phyloP scores from a whole-genome alignment of 768 basidiomycete species.

The Rhodosporidiobolus sp. region DNA sequence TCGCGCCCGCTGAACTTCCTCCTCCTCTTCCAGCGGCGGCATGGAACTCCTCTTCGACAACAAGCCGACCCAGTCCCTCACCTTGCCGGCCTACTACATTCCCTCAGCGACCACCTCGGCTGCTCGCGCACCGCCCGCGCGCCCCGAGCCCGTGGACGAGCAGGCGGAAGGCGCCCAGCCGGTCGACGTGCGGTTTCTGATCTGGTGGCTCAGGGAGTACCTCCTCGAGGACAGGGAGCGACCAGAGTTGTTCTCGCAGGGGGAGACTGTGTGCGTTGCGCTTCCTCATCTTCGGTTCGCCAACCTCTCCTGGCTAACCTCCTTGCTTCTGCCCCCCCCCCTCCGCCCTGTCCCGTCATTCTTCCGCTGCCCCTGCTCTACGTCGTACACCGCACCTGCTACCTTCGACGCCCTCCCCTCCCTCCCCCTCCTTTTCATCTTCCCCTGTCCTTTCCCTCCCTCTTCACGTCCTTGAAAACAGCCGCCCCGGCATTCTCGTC shows the following conservation, averaged over 20 bases:
- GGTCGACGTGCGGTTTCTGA: conserved; percentile 69
- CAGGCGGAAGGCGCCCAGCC: conserved; percentile 49
- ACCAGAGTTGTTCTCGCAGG: conserved; percentile 83
- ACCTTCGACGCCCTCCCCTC: no score
- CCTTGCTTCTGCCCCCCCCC: background rate
- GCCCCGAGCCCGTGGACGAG: background rate
- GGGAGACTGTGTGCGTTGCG: conserved; percentile 68
- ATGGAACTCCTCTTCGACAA: conserved; percentile 80
- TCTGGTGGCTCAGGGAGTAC: conserved; percentile 71
- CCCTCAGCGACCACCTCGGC: conserved; percentile 7
- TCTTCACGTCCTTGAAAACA: no score
- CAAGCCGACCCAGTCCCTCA: conserved; percentile 59
- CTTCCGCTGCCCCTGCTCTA: background rate
- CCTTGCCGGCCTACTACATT: conserved; percentile 56
- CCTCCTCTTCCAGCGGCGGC: conserved; percentile 58
- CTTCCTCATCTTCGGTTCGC: background rate
- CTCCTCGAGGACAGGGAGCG: conserved; percentile 68
- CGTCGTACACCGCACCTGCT: background rate
- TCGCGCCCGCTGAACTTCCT: background rate
- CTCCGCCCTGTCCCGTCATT: background rate
- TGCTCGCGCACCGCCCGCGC: conserved; percentile 31
- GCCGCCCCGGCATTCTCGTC: conserved; percentile 93
- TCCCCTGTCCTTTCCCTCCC: background rate
- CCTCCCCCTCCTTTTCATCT: background rate
- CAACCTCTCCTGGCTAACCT: no score